Evolutionary conservation across 1,284 basidiomycete species (phyloP).

Genomic region (Sporisorium graminicola): DNA sequence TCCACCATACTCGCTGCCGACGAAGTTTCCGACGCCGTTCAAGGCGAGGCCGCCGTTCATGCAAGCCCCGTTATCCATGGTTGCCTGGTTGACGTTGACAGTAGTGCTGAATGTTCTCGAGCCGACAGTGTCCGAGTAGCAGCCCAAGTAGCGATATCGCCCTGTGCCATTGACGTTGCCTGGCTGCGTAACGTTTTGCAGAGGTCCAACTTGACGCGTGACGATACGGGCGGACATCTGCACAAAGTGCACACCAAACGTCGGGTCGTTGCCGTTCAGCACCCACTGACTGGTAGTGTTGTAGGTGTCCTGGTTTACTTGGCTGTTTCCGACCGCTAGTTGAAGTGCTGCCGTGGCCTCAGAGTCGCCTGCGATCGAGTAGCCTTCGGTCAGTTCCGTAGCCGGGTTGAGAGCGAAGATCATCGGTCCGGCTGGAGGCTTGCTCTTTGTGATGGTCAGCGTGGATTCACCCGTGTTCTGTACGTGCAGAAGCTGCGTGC

Average conservation of each 20-base stretch:
- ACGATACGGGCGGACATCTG: constrained; percentile 23
- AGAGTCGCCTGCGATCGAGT: background rate
- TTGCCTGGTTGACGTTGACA: background rate
- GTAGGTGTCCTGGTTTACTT: constrained; percentile 10
- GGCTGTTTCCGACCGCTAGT: background rate
- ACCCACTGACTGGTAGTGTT: constrained; percentile 20
- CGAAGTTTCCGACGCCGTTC: constrained; percentile 8
- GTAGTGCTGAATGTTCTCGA: background rate
- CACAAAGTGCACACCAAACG: constrained; percentile 26
- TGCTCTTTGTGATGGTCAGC: constrained; percentile 26
- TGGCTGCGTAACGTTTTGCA: background rate
- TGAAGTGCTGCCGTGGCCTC: constrained; percentile 6
- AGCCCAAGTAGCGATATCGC: constrained; percentile 20
- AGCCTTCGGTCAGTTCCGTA: constrained; percentile 17
- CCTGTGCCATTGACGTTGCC: constrained; percentile 13
- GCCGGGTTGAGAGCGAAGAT: constrained; percentile 17
- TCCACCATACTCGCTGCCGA: constrained; percentile 22
- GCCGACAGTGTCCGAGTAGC: constrained; percentile 8
- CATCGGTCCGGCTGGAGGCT: constrained; percentile 5
- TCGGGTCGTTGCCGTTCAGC: constrained; percentile 34
- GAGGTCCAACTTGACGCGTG: constrained; percentile 12
- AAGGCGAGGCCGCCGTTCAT: constrained; percentile 1
- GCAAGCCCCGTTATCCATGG: constrained; percentile 10
- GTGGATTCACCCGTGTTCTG: constrained; percentile 18
- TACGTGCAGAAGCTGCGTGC: constrained; percentile 10